A percentile compares a stretch with the other conserved stretches of the same genome.
These are phyloP conservation scores for Chaetomium olivaceum DNA, from an alignment of 2,329 filamentous ascomycete genomes.

Conservation along the genomic window DNA sequence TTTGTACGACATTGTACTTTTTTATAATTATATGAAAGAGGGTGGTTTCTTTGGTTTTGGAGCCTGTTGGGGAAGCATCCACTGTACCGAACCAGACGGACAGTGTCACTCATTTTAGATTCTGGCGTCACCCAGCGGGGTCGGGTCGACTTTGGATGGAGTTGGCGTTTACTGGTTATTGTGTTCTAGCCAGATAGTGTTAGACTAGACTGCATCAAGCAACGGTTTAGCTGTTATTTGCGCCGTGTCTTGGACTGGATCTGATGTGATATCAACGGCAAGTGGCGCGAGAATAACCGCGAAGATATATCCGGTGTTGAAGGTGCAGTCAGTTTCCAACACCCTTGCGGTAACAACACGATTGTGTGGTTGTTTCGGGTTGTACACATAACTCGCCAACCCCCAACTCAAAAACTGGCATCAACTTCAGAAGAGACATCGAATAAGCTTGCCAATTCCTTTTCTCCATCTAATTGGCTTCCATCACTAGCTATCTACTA, in stretches of 20 bases:
- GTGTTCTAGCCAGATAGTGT: background rate
- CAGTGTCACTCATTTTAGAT: constrained; percentile 15
- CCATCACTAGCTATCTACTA: background rate
- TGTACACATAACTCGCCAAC: background rate
- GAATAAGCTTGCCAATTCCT: background rate
- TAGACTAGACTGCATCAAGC: background rate
- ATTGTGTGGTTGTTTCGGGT: background rate
- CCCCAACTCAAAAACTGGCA: background rate
- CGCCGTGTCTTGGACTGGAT: background rate
- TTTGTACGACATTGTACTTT: background rate
- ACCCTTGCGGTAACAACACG: background rate
- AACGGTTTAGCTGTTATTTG: background rate
- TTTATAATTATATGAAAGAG: background rate
- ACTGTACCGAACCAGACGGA: constrained; percentile 6
- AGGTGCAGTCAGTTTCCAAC: background rate
- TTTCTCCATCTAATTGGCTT: background rate
- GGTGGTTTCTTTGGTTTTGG: background rate
- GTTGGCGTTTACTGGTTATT: constrained; percentile 2
- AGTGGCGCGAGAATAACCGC: background rate
- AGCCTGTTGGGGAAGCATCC: background rate
- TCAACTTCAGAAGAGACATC: background rate
- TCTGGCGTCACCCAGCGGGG: background rate
- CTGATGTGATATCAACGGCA: background rate
- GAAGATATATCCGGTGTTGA: background rate
- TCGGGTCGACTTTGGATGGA: background rate